phyloP scores from a whole-genome alignment of 2,329 filamentous ascomycete species.

The Talaromyces sp. region DNA sequence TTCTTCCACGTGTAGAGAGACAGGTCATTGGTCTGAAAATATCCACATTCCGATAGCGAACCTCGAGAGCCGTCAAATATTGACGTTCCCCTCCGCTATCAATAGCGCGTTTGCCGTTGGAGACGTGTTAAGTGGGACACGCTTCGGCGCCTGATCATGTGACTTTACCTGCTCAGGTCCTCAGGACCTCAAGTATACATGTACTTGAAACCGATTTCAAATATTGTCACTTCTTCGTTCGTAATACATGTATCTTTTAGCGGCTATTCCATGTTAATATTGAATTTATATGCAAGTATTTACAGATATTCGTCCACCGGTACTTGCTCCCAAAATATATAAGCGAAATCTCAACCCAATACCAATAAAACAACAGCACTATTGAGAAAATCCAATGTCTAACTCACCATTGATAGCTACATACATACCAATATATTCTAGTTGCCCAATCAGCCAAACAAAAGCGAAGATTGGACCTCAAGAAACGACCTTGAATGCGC shows the following conservation, averaged over 20 bases:
- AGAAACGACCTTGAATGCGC: background rate
- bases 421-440: too few species aligned
- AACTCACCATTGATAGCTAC: too few species aligned
- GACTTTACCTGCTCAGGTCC: background rate
- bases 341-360: too few species aligned
- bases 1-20: background rate
- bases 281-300: too few species aligned
- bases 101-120: slow-evolving; percentile 15
- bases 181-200: background rate
- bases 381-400: background rate
- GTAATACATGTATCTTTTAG: too few species aligned
- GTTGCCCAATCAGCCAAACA: background rate
- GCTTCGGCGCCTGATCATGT: slow-evolving; percentile 13
- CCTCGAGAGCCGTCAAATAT: background rate
- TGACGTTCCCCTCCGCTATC: background rate
- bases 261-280: too few species aligned
- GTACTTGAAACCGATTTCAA: background rate
- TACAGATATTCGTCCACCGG: too few species aligned
- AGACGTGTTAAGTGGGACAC: slow-evolving; percentile 16
- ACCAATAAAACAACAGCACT: background rate
- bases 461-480: background rate
- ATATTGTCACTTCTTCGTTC: background rate
- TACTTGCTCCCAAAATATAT: too few species aligned
- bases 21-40: background rate
- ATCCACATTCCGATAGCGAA: slow-evolving; percentile 13